A percentile compares a stretch with the other conserved stretches of the same genome.
Evolutionary conservation across 2,329 filamentous ascomycete species (phyloP).

Genomic region (Fusarium beomiforme): DNA sequence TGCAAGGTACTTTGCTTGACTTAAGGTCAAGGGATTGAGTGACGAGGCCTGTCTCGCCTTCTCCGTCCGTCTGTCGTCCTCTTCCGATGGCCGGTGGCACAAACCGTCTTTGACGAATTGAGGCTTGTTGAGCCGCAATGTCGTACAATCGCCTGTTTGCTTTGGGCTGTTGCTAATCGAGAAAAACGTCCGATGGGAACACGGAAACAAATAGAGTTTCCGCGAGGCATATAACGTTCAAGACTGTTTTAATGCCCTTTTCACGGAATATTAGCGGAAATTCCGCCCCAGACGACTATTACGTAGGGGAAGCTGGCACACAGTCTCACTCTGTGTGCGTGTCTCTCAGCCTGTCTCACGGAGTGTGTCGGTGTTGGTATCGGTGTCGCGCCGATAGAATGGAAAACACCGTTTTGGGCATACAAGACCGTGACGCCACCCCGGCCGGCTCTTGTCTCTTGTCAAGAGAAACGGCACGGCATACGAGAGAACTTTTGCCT

Average conservation of each 20-base stretch:
- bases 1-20: not conserved
- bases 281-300: not conserved
- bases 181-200: not conserved
- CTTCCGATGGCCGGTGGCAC: not conserved
- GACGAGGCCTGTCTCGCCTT: not conserved
- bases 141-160: not conserved
- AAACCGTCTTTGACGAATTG: not conserved
- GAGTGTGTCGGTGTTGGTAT: not conserved
- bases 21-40: not conserved
- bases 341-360: not conserved
- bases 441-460: not conserved
- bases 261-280: not conserved
- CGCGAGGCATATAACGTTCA: not conserved
- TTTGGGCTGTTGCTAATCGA: not conserved
- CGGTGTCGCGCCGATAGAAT: not conserved
- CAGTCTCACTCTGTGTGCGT: not conserved
- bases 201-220: not conserved
- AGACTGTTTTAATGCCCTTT: not conserved
- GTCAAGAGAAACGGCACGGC: not conserved
- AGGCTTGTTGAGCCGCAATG: conserved; percentile 3
- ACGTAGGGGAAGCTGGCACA: not conserved
- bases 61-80: not conserved
- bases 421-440: conserved; percentile 6
- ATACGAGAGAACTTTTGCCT: not conserved
- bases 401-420: conserved; percentile 7